phyloP scores from a whole-genome alignment of 1,284 basidiomycete species.

The Boletus sp. region DNA sequence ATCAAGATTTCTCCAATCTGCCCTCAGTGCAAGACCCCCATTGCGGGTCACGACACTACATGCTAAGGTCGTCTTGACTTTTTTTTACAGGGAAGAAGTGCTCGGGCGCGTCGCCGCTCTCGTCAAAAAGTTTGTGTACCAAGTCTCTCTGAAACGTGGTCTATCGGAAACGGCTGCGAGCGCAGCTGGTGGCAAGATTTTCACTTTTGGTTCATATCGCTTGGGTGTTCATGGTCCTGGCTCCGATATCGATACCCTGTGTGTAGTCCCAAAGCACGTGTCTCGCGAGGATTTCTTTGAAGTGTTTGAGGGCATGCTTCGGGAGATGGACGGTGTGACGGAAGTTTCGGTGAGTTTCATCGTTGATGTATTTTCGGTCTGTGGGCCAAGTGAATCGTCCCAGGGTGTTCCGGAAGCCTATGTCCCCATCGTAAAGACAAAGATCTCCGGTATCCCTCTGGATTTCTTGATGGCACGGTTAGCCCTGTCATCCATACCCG shows the following conservation, averaged over 20 bases:
- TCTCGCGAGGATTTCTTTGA: conserved; percentile 96
- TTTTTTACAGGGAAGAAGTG: conserved; percentile 83
- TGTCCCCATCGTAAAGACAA: conserved; percentile 93
- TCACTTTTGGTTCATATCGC: conserved; percentile 97
- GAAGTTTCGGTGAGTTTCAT: conserved; percentile 82
- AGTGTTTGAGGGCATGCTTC: conserved; percentile 89
- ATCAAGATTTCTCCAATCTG: conserved; percentile 18
- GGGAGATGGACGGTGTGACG: conserved; percentile 82
- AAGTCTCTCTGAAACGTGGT: conserved; percentile 78
- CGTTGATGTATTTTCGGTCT: background rate
- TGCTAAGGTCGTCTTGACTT: conserved; percentile 32
- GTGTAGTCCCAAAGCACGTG: conserved; percentile 97
- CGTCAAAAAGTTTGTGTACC: conserved; percentile 93
- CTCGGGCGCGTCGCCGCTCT: conserved; percentile 89
- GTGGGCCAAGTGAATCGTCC: conserved; percentile 12
- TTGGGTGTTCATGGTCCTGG: conserved; percentile 97
- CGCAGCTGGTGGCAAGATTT: conserved; percentile 96
- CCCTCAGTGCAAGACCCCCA: conserved; percentile 14
- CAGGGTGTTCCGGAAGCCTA: conserved; percentile 96
- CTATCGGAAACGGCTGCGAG: conserved; percentile 86
- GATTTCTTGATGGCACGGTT: conserved; percentile 94
- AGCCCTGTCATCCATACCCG: conserved; percentile 84
- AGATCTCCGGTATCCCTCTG: conserved; percentile 91
- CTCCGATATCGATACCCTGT: conserved; percentile 98
- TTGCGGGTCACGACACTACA: conserved; percentile 12